Evolutionary conservation across 768 basidiomycete genomes (phyloP).

Genomic region (Termitomyces eurrhizus): DNA sequence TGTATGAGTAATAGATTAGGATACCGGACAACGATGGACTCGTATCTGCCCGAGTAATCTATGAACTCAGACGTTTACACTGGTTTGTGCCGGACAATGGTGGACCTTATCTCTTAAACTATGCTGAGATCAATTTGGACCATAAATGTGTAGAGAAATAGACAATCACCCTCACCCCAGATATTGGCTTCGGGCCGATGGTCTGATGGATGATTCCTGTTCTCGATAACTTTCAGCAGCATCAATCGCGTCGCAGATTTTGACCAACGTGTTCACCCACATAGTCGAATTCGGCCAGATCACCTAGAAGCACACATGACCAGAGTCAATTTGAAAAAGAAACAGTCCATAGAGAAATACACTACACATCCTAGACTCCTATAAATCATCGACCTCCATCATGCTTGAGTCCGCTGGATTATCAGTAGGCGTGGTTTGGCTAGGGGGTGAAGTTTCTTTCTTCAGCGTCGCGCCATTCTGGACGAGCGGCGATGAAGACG

Average conservation of each 20-base stretch:
- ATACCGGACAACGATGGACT: not conserved
- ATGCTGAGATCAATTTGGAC: not conserved
- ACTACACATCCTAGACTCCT: slow-evolving; percentile 4
- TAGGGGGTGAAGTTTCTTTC: slow-evolving; percentile 7
- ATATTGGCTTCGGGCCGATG: not conserved
- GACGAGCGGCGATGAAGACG: slow-evolving; percentile 5
- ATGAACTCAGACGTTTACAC: not conserved
- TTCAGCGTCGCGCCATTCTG: slow-evolving; percentile 1
- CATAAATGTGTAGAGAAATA: not conserved
- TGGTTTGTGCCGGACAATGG: not conserved
- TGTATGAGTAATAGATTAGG: not conserved
- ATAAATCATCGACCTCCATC: slow-evolving; percentile 30
- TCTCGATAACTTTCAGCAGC: not conserved
- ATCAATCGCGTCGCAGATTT: not conserved
- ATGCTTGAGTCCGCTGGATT: slow-evolving; percentile 21
- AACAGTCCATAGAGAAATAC: not conserved
- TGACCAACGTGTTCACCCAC: not conserved
- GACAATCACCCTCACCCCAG: not conserved
- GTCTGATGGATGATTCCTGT: not conserved
- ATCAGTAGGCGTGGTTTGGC: slow-evolving; percentile 17
- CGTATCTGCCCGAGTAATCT: not conserved
- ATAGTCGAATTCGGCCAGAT: not conserved
- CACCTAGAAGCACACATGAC: not conserved
- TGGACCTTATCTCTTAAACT: not conserved
- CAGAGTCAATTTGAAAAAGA: not conserved